Percentiles rank a stretch among this genome's conserved stretches.
phyloP scores from a whole-genome alignment of 1,139 yeast genomes.

The Magnusiomyces fungicola region DNA sequence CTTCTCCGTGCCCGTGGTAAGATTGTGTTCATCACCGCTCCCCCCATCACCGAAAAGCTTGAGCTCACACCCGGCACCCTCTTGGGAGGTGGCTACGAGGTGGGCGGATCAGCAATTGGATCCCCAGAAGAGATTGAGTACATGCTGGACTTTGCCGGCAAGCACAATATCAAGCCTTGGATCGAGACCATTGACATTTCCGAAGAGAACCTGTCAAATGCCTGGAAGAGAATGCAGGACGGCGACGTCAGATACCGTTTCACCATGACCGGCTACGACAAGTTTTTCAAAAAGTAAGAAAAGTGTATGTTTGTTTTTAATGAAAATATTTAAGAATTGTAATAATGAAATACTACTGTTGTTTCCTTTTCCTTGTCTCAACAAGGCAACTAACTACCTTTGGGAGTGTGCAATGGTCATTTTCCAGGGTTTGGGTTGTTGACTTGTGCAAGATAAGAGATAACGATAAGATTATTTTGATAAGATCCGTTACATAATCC shows the following conservation, averaged over 20 bases:
- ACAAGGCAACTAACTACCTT: too few species aligned
- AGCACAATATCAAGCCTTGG: slow-evolving; percentile 49
- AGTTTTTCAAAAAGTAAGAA: slow-evolving; percentile 24
- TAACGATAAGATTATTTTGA: too few species aligned
- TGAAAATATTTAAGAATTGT: too few species aligned
- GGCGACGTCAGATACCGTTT: slow-evolving; percentile 61
- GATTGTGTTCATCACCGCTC: slow-evolving; percentile 2
- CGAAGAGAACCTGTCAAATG: slow-evolving; percentile 38
- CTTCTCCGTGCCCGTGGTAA: slow-evolving; percentile 3
- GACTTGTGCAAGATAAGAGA: too few species aligned
- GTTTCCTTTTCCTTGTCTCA: too few species aligned
- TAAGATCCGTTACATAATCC: too few species aligned
- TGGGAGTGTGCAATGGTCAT: too few species aligned
- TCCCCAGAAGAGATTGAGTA: slow-evolving; percentile 41
- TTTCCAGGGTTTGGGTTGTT: too few species aligned
- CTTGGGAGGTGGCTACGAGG: not conserved
- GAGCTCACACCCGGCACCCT: not conserved
- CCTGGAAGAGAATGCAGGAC: slow-evolving; percentile 32
- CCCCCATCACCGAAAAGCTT: not conserved
- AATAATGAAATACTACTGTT: too few species aligned
- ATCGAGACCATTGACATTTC: slow-evolving; percentile 48
- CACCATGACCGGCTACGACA: slow-evolving; percentile 50
- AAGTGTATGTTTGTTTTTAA: too few species aligned
- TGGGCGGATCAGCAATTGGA: not conserved
- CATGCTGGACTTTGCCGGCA: slow-evolving; percentile 47